Conservation (phyloP, 1,284 basidiomycete species). For the Fomitopsis palustris region DNA sequence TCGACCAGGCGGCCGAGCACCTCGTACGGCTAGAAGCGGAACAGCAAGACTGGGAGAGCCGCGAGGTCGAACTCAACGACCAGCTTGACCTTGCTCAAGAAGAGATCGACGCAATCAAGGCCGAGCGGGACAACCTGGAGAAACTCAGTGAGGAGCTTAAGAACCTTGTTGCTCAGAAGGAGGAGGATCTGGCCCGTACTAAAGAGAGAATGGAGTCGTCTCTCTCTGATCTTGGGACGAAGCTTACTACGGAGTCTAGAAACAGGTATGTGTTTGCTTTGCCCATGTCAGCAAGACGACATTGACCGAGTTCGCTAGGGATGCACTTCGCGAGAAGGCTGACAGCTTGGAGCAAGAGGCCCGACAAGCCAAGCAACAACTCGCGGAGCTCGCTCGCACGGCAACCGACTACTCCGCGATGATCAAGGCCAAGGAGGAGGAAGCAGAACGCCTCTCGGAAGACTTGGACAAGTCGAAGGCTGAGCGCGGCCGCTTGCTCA, state of each 20-base stretch:
- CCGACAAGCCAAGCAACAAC: constrained; percentile 74
- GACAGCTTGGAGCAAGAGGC: constrained; percentile 64
- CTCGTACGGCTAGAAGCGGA: constrained; percentile 78
- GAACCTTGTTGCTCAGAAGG: constrained; percentile 67
- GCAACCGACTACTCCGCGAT: constrained; percentile 77
- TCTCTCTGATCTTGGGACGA: constrained; percentile 71
- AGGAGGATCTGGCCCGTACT: constrained; percentile 75
- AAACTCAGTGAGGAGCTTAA: constrained; percentile 72
- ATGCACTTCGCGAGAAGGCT: constrained; percentile 55
- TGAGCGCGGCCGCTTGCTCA: constrained; percentile 52
- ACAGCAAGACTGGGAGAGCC: constrained; percentile 62
- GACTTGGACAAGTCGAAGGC: constrained; percentile 52
- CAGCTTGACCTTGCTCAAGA: constrained; percentile 58
- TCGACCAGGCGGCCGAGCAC: constrained; percentile 83
- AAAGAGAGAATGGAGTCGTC: constrained; percentile 76
- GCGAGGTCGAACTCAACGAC: constrained; percentile 57
- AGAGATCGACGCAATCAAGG: constrained; percentile 53
- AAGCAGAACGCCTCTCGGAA: constrained; percentile 56
- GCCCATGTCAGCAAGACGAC: constrained; percentile 4
- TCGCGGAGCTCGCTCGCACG: constrained; percentile 74
- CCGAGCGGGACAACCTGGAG: constrained; percentile 58
- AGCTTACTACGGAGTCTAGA: constrained; percentile 63
- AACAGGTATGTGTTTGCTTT: constrained; percentile 51
- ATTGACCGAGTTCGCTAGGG: constrained; percentile 40
- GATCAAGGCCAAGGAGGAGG: constrained; percentile 78